Evolutionary conservation across 208 protist genomes (phyloP).

Genomic region (Blastocrithidia nonstop): DNA sequence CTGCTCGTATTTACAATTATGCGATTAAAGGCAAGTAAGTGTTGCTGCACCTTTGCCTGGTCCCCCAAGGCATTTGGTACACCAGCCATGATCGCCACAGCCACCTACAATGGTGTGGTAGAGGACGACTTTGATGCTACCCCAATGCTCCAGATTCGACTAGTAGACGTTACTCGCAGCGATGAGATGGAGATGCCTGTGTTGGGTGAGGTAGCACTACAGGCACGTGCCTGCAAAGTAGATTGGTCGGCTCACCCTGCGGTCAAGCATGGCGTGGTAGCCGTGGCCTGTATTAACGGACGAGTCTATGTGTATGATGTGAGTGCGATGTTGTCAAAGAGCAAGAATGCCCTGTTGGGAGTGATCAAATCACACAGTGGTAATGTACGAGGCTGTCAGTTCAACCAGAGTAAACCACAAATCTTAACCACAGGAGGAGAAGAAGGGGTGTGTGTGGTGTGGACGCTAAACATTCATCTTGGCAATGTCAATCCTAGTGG

Average conservation of each 20-base stretch:
- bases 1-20: constrained; percentile 23
- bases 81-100: constrained; percentile 46
- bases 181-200: constrained; percentile 56
- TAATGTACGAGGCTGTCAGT: constrained; percentile 82
- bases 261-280: constrained; percentile 45
- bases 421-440: constrained; percentile 65
- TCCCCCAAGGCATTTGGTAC: constrained; percentile 29
- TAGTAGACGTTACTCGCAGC: constrained; percentile 50
- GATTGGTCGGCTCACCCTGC: constrained; percentile 51
- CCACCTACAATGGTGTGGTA: constrained; percentile 44
- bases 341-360: constrained; percentile 44
- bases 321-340: constrained; percentile 16
- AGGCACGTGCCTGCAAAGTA: constrained; percentile 39
- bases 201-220: constrained; percentile 30
- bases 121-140: constrained; percentile 65
- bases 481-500: too few species aligned
- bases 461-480: constrained; percentile 73
- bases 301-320: constrained; percentile 58
- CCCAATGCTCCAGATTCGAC: constrained; percentile 38
- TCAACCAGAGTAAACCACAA: constrained; percentile 84
- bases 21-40: constrained; percentile 36
- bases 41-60: constrained; percentile 68
- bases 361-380: constrained; percentile 67
- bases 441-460: constrained; percentile 72
- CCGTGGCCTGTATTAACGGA: constrained; percentile 40